phyloP scores from a whole-genome alignment of 106 monocot species.

The Vanilla planifolia region DNA sequence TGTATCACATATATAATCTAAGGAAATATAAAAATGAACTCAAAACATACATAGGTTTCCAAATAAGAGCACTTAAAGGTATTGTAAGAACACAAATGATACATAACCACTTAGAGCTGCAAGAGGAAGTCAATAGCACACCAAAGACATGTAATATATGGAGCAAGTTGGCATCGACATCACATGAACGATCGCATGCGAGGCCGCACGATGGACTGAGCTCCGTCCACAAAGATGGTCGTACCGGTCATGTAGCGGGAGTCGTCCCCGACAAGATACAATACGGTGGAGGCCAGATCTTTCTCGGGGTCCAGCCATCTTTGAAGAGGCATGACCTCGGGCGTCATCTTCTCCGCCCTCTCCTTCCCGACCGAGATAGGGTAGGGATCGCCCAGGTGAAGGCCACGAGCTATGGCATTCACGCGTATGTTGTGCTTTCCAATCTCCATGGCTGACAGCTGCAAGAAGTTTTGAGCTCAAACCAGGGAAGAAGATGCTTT shows the following conservation, averaged over 20 bases:
- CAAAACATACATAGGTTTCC: no score
- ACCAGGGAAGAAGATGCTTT: no score
- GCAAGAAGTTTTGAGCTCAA: neutral
- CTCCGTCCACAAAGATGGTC: constrained; percentile 86
- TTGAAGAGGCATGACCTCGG: constrained; percentile 52
- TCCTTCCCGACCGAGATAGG: constrained; percentile 55
- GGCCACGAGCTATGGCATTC: constrained; percentile 64
- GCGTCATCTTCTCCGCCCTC: constrained; percentile 50
- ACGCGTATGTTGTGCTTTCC: constrained; percentile 92
- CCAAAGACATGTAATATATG: no score
- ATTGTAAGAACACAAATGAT: no score
- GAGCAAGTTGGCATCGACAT: no score
- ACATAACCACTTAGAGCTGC: no score
- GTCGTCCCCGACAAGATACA: constrained; percentile 75
- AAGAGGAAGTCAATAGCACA: no score
- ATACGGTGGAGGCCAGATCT: constrained; percentile 78
- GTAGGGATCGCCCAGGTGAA: constrained; percentile 71
- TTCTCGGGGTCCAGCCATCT: constrained; percentile 95
- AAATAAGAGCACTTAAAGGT: no score
- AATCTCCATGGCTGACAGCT: constrained; percentile 79
- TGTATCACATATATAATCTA: no score
- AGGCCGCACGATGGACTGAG: constrained; percentile 85
- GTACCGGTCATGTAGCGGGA: constrained; percentile 95
- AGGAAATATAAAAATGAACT: no score
- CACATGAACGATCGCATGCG: constrained; percentile 84